Conservation (phyloP, 1,284 basidiomycete genomes). For the Sporisorium scitamineum region DNA sequence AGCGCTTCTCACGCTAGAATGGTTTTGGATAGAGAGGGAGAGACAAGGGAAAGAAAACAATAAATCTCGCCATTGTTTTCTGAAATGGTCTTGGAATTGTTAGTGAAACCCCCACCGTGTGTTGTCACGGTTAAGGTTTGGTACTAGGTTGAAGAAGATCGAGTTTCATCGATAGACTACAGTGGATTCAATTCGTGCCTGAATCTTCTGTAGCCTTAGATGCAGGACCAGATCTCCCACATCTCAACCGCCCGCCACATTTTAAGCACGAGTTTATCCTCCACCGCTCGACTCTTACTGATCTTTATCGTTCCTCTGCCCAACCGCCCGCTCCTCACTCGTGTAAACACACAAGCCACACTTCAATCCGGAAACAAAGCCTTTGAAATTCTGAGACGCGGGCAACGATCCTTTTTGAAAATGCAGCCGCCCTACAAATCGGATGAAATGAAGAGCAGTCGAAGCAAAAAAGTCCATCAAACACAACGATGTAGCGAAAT, state of each 20-base stretch:
- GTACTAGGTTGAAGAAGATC: no score
- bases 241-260: no score
- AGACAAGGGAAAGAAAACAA: no score
- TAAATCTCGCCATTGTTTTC: no score
- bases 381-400: not conserved
- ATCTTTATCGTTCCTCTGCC: conserved; percentile 1
- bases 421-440: not conserved
- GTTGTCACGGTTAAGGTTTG: no score
- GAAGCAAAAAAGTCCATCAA: not conserved
- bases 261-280: not conserved
- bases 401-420: not conserved
- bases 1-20: no score
- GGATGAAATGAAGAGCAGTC: not conserved
- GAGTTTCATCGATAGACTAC: no score
- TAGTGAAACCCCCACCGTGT: no score
- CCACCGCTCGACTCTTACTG: not conserved
- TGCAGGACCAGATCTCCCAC: not conserved
- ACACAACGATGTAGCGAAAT: not conserved
- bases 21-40: no score
- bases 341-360: not conserved
- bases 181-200: no score
- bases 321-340: not conserved
- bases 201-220: no score
- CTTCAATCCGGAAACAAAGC: not conserved
- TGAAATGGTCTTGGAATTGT: no score